Percentiles rank a stretch among this genome's conserved stretches.
Conservation (phyloP, 306 rosid species). For the Psophocarpus tetragonolobus region DNA sequence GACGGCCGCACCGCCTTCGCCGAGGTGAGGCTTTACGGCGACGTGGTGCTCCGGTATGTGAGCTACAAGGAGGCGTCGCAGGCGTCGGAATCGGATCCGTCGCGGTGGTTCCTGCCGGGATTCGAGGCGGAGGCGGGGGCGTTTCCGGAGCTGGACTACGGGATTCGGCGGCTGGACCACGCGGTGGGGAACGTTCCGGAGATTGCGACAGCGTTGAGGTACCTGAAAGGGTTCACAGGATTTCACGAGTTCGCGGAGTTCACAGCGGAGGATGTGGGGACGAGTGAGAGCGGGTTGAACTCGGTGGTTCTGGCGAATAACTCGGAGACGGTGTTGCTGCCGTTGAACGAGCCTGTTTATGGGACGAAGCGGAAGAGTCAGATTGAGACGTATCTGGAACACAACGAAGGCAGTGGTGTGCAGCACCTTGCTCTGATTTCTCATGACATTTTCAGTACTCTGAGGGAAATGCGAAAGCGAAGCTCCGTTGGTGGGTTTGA, state of each 20-base stretch:
- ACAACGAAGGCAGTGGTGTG: conserved; percentile 87
- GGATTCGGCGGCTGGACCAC: conserved; percentile 77
- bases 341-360: conserved; percentile 83
- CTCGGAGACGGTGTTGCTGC: conserved; percentile 71
- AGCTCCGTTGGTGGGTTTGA: conserved; percentile 78
- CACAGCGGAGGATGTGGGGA: conserved; percentile 91
- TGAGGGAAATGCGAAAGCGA: conserved; percentile 82
- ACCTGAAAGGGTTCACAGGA: conserved; percentile 67
- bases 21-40: conserved; percentile 80
- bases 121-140: conserved; percentile 60
- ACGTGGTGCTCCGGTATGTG: conserved; percentile 80
- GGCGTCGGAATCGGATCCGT: conserved; percentile 24
- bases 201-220: conserved; percentile 45
- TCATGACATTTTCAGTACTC: conserved; percentile 65
- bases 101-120: conserved; percentile 62
- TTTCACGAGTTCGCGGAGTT: conserved; percentile 97
- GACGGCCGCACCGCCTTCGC: conserved; percentile 50
- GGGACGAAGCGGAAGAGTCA: conserved; percentile 94
- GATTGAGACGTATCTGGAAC: conserved; percentile 89
- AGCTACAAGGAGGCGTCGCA: conserved; percentile 49
- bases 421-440: conserved; percentile 78
- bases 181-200: conserved; percentile 91
- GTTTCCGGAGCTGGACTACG: conserved; percentile 56
- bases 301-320: conserved; percentile 76
- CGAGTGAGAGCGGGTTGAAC: conserved; percentile 88